phyloP scores from a whole-genome alignment of 1,284 basidiomycete species.

The Sphagnurus paluster region DNA sequence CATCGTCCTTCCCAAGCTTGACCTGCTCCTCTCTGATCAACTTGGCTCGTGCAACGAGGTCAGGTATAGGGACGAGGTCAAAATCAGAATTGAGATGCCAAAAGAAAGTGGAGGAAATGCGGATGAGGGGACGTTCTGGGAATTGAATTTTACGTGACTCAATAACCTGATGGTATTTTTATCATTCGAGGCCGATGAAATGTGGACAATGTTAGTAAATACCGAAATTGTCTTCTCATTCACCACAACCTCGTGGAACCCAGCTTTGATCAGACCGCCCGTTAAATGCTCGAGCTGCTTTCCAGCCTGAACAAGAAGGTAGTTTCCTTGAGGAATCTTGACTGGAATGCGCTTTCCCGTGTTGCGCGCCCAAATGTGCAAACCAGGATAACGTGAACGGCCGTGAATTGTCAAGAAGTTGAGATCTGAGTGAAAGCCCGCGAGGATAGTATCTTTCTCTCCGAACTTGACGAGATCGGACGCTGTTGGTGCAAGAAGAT shows the following conservation, averaged over 20 bases:
- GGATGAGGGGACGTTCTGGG: conserved; percentile 80
- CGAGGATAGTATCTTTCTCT: conserved; percentile 76
- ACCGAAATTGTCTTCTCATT: conserved; percentile 78
- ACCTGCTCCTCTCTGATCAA: conserved; percentile 37
- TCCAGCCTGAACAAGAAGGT: conserved; percentile 84
- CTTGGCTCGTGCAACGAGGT: conserved; percentile 48
- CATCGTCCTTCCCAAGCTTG: conserved; percentile 42
- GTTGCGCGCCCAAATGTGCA: conserved; percentile 92
- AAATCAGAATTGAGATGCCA: conserved; percentile 90
- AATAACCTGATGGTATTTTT: conserved; percentile 55
- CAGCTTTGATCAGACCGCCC: conserved; percentile 87
- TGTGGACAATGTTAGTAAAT: too few relatives aligned
- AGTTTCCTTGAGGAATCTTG: conserved; percentile 73
- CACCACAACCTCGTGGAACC: conserved; percentile 90
- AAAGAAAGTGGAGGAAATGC: conserved; percentile 94
- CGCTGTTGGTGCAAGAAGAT: conserved; percentile 88
- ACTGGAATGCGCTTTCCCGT: conserved; percentile 86
- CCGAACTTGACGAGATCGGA: conserved; percentile 84
- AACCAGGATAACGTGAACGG: conserved; percentile 80
- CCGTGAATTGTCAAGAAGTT: conserved; percentile 90
- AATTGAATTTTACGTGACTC: conserved; percentile 54
- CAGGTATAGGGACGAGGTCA: conserved; percentile 64
- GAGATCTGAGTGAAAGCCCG: conserved; percentile 88
- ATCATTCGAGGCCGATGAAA: not conserved
- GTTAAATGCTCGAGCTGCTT: conserved; percentile 91